phyloP scores from a whole-genome alignment of 2,329 filamentous ascomycete genomes.

The Fusarium austroafricanum region DNA sequence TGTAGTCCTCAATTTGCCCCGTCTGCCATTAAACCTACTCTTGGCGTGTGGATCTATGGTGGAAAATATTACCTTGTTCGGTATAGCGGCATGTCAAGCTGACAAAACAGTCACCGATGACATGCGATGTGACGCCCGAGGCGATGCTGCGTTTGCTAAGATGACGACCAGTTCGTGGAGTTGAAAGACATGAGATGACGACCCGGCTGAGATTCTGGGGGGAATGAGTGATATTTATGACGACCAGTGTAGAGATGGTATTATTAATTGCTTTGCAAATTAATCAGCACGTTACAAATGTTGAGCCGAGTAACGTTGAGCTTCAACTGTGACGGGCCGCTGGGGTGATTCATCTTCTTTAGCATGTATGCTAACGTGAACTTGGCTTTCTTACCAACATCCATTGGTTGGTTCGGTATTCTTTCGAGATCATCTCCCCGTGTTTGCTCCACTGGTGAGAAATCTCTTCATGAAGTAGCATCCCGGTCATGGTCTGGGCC shows the following conservation, averaged over 20 bases:
- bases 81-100: conserved; percentile 22
- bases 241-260: neutral
- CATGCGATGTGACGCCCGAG: conserved; percentile 19
- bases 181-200: conserved; percentile 32
- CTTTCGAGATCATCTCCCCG: neutral
- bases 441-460: neutral
- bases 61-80: conserved; percentile 22
- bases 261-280: conserved; percentile 7
- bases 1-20: conserved; percentile 15
- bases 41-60: conserved; percentile 17
- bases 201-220: neutral
- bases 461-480: neutral
- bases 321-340: neutral
- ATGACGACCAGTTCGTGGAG: conserved; percentile 22
- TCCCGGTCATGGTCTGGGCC: neutral
- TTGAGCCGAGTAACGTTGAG: neutral
- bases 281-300: conserved; percentile 12
- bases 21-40: conserved; percentile 5
- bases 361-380: neutral
- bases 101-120: conserved; percentile 18
- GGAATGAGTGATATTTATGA: conserved; percentile 16
- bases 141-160: conserved; percentile 6
- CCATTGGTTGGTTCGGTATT: neutral
- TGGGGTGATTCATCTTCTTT: neutral
- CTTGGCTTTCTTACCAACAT: neutral